Evolutionary conservation across 306 rosid genomes (phyloP), one percentile per base, ranked within the genome.

Genomic region (Abrus pulchellus): DNA sequence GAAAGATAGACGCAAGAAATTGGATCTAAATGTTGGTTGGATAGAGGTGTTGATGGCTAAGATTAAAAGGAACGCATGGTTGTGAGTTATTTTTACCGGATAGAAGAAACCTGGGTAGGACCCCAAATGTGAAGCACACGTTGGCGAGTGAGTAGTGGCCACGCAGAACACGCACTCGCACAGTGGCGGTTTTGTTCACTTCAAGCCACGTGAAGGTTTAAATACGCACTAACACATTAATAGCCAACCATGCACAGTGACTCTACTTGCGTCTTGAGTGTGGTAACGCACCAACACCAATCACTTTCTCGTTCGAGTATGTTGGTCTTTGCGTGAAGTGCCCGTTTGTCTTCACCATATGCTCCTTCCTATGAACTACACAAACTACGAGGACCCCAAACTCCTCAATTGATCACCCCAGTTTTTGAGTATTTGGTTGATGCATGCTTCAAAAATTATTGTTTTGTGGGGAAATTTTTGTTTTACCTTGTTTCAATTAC

Each of bases 281-380:
- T 74, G 83, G 78, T 77, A 66, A 77, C 29, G 60, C 80, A 74
- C 75, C 72, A 36, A 52, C 72, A 83, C 81, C 74, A 74, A 68
- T 88, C 87, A 45, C 83, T 90, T 82, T 89, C 91, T 73, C 60
- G 12, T 30, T 20, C 5, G 68, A 77, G 92, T 86, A 89, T 89
- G 87, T 89, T 86, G 87, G 92, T 86, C 87, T 82, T 82, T 13
- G 69, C 83, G 56, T 70, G 36, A 78, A 68, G 36, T 70, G 57
- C 32, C 83, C 80, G 9, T 83, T 56, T 61, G 9, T 70, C 72
- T 72, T 6, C 52, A 0, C 65, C 66, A 5, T 10, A 38, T 9
- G 43, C 11, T 68, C 70, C 52, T 79, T 56, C 49, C 9, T 30
- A 56, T 57, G n/a, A 55, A 47, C 11, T 70, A 12, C 72, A 45